Evolutionary conservation across 164 flowering plant species (phyloP).

Genomic region (Buxus sempervirens): DNA sequence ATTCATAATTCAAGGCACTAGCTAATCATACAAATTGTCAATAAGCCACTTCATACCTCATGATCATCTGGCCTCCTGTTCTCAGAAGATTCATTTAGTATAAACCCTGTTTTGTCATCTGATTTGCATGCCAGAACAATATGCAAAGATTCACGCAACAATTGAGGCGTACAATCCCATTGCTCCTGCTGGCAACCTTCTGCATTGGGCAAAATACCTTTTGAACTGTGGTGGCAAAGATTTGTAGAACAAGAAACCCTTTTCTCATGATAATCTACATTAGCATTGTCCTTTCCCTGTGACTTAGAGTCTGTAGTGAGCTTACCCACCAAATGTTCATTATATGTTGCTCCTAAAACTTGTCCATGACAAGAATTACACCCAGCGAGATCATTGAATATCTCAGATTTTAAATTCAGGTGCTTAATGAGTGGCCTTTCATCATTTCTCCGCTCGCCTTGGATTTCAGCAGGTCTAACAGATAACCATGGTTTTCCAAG

Average conservation of each 20-base stretch:
- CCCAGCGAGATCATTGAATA: slow-evolving; percentile 10
- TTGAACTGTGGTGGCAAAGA: slow-evolving; percentile 4
- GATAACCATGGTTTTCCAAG: slow-evolving; percentile 8
- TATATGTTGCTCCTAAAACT: slow-evolving; percentile 10
- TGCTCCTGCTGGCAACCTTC: slow-evolving; percentile 6
- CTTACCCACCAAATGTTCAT: slow-evolving; percentile 5
- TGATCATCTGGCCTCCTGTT: slow-evolving; percentile 13
- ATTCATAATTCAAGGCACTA: slow-evolving; percentile 2
- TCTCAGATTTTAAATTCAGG: slow-evolving; percentile 7
- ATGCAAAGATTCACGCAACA: slow-evolving; percentile 14
- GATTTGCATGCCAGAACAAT: slow-evolving; percentile 1
- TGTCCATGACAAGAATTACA: slow-evolving; percentile 2
- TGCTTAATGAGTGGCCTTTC: slow-evolving; percentile 9
- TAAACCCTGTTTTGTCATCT: slow-evolving; percentile 6
- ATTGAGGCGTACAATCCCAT: slow-evolving; percentile 11
- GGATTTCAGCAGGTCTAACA: slow-evolving; percentile 4
- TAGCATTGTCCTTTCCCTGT: slow-evolving; percentile 1
- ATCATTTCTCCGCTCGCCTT: slow-evolving; percentile 11
- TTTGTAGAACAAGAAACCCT: slow-evolving; percentile 2
- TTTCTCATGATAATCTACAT: neutral
- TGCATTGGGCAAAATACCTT: slow-evolving; percentile 9
- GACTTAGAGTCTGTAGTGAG: slow-evolving; percentile 1
- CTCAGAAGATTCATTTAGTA: slow-evolving; percentile 8
- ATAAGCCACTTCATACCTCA: slow-evolving; percentile 13
- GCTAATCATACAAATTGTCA: neutral